A percentile compares a stretch with the other conserved stretches of the same genome.
phyloP scores from a whole-genome alignment of 441 rosid species.

The Euphorbia neoarborescens region DNA sequence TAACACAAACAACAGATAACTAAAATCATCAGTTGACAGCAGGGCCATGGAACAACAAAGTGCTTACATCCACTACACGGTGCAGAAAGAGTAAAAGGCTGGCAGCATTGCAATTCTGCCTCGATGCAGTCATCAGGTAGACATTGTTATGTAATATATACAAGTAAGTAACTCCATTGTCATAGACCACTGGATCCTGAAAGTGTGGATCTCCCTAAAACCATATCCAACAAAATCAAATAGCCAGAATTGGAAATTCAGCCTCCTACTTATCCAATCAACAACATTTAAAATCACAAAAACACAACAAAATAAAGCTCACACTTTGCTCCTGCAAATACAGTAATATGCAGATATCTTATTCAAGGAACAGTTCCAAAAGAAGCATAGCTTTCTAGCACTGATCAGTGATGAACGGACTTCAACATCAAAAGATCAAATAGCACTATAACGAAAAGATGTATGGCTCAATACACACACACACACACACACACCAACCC shows the following conservation, averaged over 20 bases:
- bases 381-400: too few species aligned
- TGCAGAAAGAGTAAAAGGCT: constrained; percentile 81
- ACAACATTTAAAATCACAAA: not conserved
- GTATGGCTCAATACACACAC: too few species aligned
- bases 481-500: too few species aligned
- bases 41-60: too few species aligned
- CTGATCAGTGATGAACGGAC: not conserved
- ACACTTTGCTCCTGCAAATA: too few species aligned
- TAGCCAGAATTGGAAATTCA: not conserved
- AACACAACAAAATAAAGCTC: not conserved
- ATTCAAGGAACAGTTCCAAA: too few species aligned
- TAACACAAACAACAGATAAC: too few species aligned
- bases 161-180: constrained; percentile 87
- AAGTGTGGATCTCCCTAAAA: constrained; percentile 85
- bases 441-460: too few species aligned
- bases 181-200: constrained; percentile 90
- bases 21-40: too few species aligned
- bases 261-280: not conserved
- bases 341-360: too few species aligned
- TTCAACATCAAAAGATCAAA: not conserved
- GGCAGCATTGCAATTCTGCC: constrained; percentile 96
- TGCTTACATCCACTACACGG: constrained; percentile 74
- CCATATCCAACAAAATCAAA: constrained; percentile 5
- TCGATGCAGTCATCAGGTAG: constrained; percentile 77
- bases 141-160: constrained; percentile 82